Conservation (phyloP, 2,329 filamentous ascomycete genomes). For the Stemphylium beticola region DNA sequence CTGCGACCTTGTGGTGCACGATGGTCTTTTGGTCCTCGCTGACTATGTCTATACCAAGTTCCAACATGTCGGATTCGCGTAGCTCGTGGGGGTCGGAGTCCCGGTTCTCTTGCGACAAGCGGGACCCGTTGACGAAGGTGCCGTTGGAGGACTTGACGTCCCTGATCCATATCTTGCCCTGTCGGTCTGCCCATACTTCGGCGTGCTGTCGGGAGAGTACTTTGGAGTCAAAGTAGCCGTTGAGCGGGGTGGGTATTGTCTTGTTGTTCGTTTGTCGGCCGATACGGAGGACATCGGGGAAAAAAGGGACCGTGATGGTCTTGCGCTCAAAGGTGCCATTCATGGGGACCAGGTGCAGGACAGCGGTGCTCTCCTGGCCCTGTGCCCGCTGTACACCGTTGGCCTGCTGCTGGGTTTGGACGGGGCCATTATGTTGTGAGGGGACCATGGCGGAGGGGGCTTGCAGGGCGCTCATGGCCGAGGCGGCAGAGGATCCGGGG, state of each 20-base stretch:
- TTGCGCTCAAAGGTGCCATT: slow-evolving; percentile 98
- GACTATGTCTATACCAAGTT: slow-evolving; percentile 97
- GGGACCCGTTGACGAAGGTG: slow-evolving; percentile 93
- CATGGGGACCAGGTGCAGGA: slow-evolving; percentile 85
- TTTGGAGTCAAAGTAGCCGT: slow-evolving; percentile 98
- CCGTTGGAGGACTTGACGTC: slow-evolving; percentile 99
- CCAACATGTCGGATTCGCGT: slow-evolving; percentile 87
- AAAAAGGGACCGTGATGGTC: slow-evolving; percentile 90
- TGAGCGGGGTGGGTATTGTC: slow-evolving; percentile 85
- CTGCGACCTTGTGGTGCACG: slow-evolving; percentile 97
- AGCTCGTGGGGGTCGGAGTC: slow-evolving; percentile 96
- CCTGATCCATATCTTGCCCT: slow-evolving; percentile 90
- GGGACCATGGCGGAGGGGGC: slow-evolving; percentile 67
- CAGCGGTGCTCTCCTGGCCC: slow-evolving; percentile 68
- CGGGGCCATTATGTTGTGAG: slow-evolving; percentile 72
- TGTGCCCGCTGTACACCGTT: slow-evolving; percentile 62
- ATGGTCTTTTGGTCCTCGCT: slow-evolving; percentile 98
- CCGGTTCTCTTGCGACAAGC: slow-evolving; percentile 89
- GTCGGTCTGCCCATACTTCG: slow-evolving; percentile 87
- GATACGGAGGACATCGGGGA: slow-evolving; percentile 91
- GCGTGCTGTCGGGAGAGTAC: slow-evolving; percentile 95
- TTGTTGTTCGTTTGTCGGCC: slow-evolving; percentile 97
- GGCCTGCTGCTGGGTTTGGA: slow-evolving; percentile 58
- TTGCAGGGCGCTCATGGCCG: slow-evolving; percentile 68
- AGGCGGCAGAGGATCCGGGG: slow-evolving; percentile 64